Evolutionary conservation across 1,284 basidiomycete genomes (phyloP).

Genomic region (Austroboletus niveus): DNA sequence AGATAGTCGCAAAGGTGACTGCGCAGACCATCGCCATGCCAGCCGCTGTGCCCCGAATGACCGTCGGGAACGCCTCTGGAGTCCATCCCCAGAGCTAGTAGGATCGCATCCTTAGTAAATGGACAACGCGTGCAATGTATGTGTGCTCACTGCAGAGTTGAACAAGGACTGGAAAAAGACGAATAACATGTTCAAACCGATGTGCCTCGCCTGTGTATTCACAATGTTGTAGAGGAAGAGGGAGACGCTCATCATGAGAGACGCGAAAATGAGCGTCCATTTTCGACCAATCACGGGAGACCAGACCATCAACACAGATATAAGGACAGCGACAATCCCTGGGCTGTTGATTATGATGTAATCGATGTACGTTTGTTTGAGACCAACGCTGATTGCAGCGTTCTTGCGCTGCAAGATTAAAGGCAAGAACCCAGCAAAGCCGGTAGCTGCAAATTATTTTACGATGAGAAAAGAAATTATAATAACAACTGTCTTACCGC

Average conservation of each 20-base stretch:
- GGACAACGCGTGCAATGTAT: constrained; percentile 3
- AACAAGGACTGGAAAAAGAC: constrained; percentile 5
- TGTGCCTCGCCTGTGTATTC: constrained; percentile 16
- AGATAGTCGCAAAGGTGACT: constrained; percentile 1
- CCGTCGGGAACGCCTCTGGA: constrained; percentile 17
- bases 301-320: constrained; percentile 16
- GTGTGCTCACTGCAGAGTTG: background rate
- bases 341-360: constrained; percentile 15
- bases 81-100: constrained; percentile 19
- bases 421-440: constrained; percentile 9
- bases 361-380: constrained; percentile 15
- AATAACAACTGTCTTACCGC: constrained; percentile 8
- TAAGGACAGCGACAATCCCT: constrained; percentile 3
- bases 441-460: background rate
- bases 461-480: background rate
- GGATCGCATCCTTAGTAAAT: no score
- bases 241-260: constrained; percentile 4
- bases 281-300: constrained; percentile 15
- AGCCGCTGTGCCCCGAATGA: constrained; percentile 15
- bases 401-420: constrained; percentile 21
- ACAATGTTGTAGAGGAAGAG: constrained; percentile 15
- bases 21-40: constrained; percentile 9
- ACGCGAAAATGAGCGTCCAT: constrained; percentile 19
- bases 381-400: constrained; percentile 7
- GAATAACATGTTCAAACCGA: constrained; percentile 14